These are phyloP conservation scores for Pythium monospermum DNA, from an alignment of 352 stramenopile genomes.

Conservation along the genomic window DNA sequence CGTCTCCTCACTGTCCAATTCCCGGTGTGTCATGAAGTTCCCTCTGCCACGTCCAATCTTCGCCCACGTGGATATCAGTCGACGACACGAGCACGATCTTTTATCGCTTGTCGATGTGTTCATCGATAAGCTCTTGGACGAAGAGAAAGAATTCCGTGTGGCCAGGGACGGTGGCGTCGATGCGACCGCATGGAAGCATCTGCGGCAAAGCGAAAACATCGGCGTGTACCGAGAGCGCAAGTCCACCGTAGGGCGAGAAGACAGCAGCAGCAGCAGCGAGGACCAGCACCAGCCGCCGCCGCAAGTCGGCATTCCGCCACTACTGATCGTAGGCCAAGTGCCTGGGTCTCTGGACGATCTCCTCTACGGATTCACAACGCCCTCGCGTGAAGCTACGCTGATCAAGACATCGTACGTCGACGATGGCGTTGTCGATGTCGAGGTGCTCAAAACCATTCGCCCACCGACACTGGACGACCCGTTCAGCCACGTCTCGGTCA, in stretches of 20 bases:
- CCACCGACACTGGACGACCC: slow-evolving; percentile 26
- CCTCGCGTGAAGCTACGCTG: slow-evolving; percentile 5
- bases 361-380: slow-evolving; percentile 12
- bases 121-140: slow-evolving; percentile 4
- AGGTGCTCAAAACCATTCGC: slow-evolving; percentile 30
- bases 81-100: neutral
- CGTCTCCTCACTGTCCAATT: neutral
- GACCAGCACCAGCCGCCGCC: neutral
- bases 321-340: slow-evolving; percentile 7
- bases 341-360: slow-evolving; percentile 7
- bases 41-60: slow-evolving; percentile 7
- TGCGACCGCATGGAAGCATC: slow-evolving; percentile 11
- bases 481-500: slow-evolving; percentile 24
- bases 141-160: slow-evolving; percentile 4
- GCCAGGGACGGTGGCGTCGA: slow-evolving; percentile 28
- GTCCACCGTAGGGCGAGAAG: neutral
- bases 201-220: slow-evolving; percentile 1
- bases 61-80: neutral
- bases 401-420: slow-evolving; percentile 24
- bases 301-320: slow-evolving; percentile 7
- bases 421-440: slow-evolving; percentile 30
- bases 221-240: slow-evolving; percentile 4
- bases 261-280: neutral
- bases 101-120: slow-evolving; percentile 4
- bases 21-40: slow-evolving; percentile 1